These are phyloP conservation scores for Rutstroemia sp. DNA, from an alignment of 2,329 filamentous ascomycete genomes.

Conservation along the genomic window DNA sequence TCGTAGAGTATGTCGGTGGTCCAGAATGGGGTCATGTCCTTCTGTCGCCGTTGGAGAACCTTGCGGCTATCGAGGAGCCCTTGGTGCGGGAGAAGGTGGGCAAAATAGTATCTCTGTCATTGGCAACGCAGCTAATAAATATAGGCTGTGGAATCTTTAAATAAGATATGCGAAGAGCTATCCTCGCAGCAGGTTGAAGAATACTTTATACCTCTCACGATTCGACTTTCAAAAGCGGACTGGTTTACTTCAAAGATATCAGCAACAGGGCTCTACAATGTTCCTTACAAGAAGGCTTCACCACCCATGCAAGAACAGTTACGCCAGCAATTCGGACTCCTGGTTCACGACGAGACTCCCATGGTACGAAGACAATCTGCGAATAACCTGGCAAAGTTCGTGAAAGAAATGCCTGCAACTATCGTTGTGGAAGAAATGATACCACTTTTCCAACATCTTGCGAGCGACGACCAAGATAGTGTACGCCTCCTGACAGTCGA, in stretches of 20 bases:
- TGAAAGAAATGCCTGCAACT: conserved; percentile 88
- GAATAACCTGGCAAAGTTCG: conserved; percentile 93
- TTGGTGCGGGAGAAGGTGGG: conserved; percentile 93
- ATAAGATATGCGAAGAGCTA: conserved; percentile 95
- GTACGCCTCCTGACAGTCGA: conserved; percentile 94
- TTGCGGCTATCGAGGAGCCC: conserved; percentile 96
- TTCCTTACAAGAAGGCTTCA: conserved; percentile 87
- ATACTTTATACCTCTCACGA: conserved; percentile 90
- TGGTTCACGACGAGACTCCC: conserved; percentile 96
- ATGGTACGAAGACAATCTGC: conserved; percentile 98
- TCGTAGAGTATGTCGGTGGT: conserved; percentile 96
- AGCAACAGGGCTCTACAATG: conserved; percentile 88
- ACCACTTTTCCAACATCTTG: conserved; percentile 94
- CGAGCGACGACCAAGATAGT: conserved; percentile 94
- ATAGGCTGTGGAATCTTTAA: conserved; percentile 95
- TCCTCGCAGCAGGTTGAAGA: conserved; percentile 92
- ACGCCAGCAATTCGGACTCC: conserved; percentile 80
- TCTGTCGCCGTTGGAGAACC: conserved; percentile 92
- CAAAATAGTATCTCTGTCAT: neutral
- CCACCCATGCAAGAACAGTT: conserved; percentile 84
- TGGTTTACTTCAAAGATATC: conserved; percentile 99
- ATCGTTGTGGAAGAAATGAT: conserved; percentile 99
- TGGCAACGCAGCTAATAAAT: conserved; percentile 13
- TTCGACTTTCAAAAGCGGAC: conserved; percentile 96
- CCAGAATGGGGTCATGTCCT: conserved; percentile 92